Evolutionary conservation across 2,329 filamentous ascomycete genomes (phyloP).

Genomic region (Diplodia sapinea): DNA sequence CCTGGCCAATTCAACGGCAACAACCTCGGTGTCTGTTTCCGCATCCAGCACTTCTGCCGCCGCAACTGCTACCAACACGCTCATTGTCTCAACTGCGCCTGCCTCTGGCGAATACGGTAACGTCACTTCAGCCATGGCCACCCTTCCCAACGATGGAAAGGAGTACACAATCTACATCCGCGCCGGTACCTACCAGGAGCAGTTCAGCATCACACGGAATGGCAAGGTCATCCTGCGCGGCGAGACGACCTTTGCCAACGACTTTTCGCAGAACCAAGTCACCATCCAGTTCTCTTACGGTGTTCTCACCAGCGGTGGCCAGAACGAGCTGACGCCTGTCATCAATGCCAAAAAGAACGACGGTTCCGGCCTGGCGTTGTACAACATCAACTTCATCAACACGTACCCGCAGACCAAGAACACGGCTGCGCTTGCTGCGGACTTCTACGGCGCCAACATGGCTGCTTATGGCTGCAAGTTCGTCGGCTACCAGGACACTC

Average conservation of each 20-base stretch:
- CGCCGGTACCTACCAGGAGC: conserved; percentile 62
- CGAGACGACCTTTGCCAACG: conserved; percentile 58
- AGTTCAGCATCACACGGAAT: conserved; percentile 44
- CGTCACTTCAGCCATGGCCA: conserved; percentile 52
- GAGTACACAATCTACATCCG: conserved; percentile 64
- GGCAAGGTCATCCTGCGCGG: conserved; percentile 64
- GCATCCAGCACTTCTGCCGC: conserved; percentile 33
- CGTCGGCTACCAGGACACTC: conserved; percentile 61
- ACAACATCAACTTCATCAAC: conserved; percentile 65
- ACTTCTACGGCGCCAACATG: conserved; percentile 50
- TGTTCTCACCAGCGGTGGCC: conserved; percentile 45
- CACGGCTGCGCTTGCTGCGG: conserved; percentile 59
- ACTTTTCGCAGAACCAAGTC: conserved; percentile 61
- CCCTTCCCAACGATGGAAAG: conserved; percentile 51
- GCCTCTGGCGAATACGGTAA: conserved; percentile 48
- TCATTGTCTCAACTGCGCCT: conserved; percentile 41
- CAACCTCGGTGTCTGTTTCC: neutral
- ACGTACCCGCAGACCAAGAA: conserved; percentile 40
- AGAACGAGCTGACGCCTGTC: conserved; percentile 50
- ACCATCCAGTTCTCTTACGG: conserved; percentile 54
- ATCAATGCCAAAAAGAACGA: conserved; percentile 55
- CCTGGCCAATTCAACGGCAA: conserved; percentile 16
- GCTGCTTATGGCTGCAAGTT: conserved; percentile 62
- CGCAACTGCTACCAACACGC: conserved; percentile 44
- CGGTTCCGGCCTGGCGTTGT: conserved; percentile 56